Evolutionary conservation across 2,329 filamentous ascomycete genomes (phyloP).

Genomic region (Penicillium sp.): DNA sequence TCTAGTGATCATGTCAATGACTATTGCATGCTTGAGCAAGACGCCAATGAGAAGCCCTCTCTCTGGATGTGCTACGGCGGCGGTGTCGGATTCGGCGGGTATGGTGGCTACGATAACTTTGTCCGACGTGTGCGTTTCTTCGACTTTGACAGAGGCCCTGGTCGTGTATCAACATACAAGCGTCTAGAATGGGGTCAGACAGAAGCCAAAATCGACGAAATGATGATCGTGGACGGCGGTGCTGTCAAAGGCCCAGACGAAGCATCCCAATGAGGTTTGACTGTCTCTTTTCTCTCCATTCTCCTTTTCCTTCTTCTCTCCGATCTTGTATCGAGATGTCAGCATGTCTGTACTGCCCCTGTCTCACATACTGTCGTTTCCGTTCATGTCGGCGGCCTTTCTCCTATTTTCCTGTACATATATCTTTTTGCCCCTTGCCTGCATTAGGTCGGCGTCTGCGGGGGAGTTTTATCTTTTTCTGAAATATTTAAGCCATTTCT

Average conservation of each 20-base stretch:
- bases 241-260: slow-evolving; percentile 43
- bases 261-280: slow-evolving; percentile 8
- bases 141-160: slow-evolving; percentile 89
- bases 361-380: slow-evolving; percentile 18
- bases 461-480: slow-evolving; percentile 15
- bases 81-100: slow-evolving; percentile 87
- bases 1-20: slow-evolving; percentile 89
- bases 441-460: slow-evolving; percentile 22
- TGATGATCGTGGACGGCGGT: slow-evolving; percentile 61
- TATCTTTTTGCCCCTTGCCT: slow-evolving; percentile 17
- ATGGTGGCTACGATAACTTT: slow-evolving; percentile 85
- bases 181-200: slow-evolving; percentile 67
- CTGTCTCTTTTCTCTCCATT: background rate
- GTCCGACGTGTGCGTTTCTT: slow-evolving; percentile 82
- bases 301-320: background rate
- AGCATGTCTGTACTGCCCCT: slow-evolving; percentile 5
- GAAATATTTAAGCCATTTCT: slow-evolving; percentile 19
- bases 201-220: slow-evolving; percentile 55
- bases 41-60: slow-evolving; percentile 58
- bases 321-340: background rate
- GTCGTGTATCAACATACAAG: slow-evolving; percentile 88
- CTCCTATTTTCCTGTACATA: slow-evolving; percentile 21
- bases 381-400: slow-evolving; percentile 1
- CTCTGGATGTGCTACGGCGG: slow-evolving; percentile 99
- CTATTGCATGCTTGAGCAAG: slow-evolving; percentile 74